A percentile compares a stretch with the other conserved stretches of the same genome.
phyloP scores from a whole-genome alignment of 1,139 yeast genomes.

The Arxiozyma slooffiae region DNA sequence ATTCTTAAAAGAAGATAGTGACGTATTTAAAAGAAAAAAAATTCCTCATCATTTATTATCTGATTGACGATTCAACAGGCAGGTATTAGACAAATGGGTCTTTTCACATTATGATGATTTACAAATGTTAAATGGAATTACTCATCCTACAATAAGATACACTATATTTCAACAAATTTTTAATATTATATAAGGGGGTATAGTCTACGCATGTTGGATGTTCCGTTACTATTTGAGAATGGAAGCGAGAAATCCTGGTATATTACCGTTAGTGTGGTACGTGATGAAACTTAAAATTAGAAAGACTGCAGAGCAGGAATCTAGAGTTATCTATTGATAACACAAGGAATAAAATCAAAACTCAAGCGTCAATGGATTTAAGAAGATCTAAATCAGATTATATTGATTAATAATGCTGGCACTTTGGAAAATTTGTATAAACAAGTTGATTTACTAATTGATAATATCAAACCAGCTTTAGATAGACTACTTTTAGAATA shows the following conservation, averaged over 20 bases:
- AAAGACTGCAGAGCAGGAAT: slow-evolving; percentile 57
- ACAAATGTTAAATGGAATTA: slow-evolving; percentile 54
- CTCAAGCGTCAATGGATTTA: slow-evolving; percentile 62
- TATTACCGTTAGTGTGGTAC: slow-evolving; percentile 51
- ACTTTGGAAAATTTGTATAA: slow-evolving; percentile 40
- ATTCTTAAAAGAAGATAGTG: slow-evolving; percentile 60
- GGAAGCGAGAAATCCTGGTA: slow-evolving; percentile 67
- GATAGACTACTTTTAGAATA: slow-evolving; percentile 35
- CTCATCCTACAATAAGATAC: slow-evolving; percentile 80
- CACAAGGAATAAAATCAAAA: slow-evolving; percentile 58
- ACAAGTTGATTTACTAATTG: slow-evolving; percentile 40
- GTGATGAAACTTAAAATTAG: slow-evolving; percentile 48
- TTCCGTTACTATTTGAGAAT: slow-evolving; percentile 81
- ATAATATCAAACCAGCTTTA: slow-evolving; percentile 38
- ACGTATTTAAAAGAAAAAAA: slow-evolving; percentile 44
- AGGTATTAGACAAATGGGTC: slow-evolving; percentile 67
- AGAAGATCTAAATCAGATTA: slow-evolving; percentile 55
- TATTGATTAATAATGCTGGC: slow-evolving; percentile 56
- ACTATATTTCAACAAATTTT: slow-evolving; percentile 54
- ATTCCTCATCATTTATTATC: slow-evolving; percentile 47
- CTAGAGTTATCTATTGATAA: slow-evolving; percentile 56
- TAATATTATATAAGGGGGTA: slow-evolving; percentile 45
- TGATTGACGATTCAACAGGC: slow-evolving; percentile 52
- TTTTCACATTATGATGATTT: slow-evolving; percentile 57
- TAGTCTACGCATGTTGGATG: slow-evolving; percentile 65